Evolutionary conservation across 805 yeast species (phyloP), one percentile per base, ranked within the genome.

Genomic region (Candida easanensis): DNA sequence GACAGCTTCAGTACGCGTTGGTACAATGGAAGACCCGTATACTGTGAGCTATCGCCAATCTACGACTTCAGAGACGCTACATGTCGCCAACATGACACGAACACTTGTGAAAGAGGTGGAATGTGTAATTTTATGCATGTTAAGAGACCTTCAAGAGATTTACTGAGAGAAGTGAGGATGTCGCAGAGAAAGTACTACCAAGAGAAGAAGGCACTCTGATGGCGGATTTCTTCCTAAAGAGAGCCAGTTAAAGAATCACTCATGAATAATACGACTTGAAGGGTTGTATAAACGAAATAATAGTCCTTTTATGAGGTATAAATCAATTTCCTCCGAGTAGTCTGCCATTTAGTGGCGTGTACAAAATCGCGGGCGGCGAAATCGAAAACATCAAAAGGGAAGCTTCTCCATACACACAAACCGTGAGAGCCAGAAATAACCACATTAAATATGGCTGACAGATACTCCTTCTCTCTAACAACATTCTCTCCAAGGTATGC

Each of bases 391-490:
- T 26, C n/a, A 13, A 8, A 11, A 13, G n/a, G n/a, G n/a, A n/a
- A n/a, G n/a, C n/a, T n/a, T n/a, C n/a, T n/a, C n/a, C n/a, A n/a
- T n/a, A n/a, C n/a, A n/a, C n/a, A n/a, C n/a, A n/a, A n/a, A n/a
- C n/a, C n/a, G n/a, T n/a, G n/a, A n/a, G n/a, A n/a, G n/a, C n/a
- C n/a, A n/a, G n/a, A 15, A 30, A 30, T 16, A 30, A 30, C n/a
- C n/a, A 30, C 9, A 17, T 26, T 8, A 13, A 37, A 20, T 49
- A 93, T 93, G 98, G 96, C 99, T 47, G 99, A 93, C 67, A 82
- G 99, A 76, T 93, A 93, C 69, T 89, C 98, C 17, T 93, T 93
- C 64, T 93, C 99, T 19, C 77, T 93, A 50, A 93, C 99, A 20
- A 93, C 99, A 15, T 93, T 93, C 66, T 91, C 98, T 38, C 99